phyloP scores from a whole-genome alignment of 352 stramenopile genomes.

The Pythium sukuiense region DNA sequence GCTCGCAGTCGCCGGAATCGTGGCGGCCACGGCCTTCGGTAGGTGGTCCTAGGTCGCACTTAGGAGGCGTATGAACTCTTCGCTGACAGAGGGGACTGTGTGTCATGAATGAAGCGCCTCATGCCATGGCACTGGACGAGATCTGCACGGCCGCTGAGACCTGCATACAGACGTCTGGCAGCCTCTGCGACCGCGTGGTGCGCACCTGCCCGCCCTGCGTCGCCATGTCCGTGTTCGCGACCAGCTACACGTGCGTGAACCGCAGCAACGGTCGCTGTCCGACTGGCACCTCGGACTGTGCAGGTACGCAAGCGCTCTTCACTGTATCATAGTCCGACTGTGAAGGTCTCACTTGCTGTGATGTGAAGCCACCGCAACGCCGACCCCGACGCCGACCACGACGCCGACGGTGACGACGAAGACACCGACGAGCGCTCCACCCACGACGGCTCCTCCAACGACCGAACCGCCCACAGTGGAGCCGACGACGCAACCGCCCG shows the following conservation, averaged over 20 bases:
- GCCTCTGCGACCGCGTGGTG: neutral
- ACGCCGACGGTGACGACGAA: neutral
- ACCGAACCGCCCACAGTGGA: neutral
- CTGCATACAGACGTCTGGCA: neutral
- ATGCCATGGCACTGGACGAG: neutral
- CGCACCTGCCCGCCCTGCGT: neutral
- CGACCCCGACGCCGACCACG: neutral
- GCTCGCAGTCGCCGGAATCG: neutral
- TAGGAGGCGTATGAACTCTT: no score
- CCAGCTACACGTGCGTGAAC: neutral
- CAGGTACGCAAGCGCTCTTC: neutral
- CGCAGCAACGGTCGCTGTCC: neutral
- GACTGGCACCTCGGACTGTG: neutral
- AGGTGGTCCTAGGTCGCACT: no score
- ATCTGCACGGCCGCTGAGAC: neutral
- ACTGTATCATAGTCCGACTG: neutral
- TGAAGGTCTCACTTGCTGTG: neutral
- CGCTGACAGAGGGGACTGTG: no score
- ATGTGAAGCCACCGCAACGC: neutral
- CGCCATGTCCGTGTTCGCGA: neutral
- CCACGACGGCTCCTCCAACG: neutral
- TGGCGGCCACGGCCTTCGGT: neutral
- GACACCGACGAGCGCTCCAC: neutral
- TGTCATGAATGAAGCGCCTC: neutral
- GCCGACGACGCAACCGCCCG: neutral